Base-by-base conservation (phyloP, 805 yeast species). In the Wickerhamomyces sydowiorum region DNA sequence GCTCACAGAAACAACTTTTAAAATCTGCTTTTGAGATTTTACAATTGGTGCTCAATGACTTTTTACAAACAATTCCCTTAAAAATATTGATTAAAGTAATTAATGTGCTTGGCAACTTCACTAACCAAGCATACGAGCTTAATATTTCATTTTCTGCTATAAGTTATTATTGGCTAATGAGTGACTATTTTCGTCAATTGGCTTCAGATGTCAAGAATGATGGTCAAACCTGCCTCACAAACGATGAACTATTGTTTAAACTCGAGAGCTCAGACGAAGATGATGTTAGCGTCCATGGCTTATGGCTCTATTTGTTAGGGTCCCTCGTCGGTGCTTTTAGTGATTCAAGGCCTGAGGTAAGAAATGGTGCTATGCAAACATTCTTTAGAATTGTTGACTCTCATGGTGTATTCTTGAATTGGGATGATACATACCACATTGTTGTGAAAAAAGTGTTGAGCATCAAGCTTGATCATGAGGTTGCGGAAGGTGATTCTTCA, bases 141-240 rank as follows among this genome's bases (percentile, higher is more conserved):
- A 91, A 91, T 59, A 86, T 88, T 18, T 86, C 97, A 0, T 89
- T 91, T 57, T 86, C 95, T 38, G 82, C 96, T 0, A 85, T 89
- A 8, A 86, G 96, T 51, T 85, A 89, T 50, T 90, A 89, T 55
- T 91, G 98, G 98, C 61, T 85, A 14, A 78, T 93, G 4, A 86
- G 96, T 51, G 98, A 93, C 53, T 79, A 80, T 44, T 62, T 82
- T 33, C 70, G 79, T 38, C 48, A 46, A 5, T 17, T 46, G 13
- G 36, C 40, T 1, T 32, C 43, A 2, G 27, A 7, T 2, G 36
- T 32, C 4, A 21, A 38, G 14, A 39, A 22, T 8, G 39, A 25
- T 29, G 47, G 42, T 40, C 22, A 40, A 25, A 10, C 49, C 60
- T 14, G 38, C 27, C 27, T 47, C 5, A 47, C 51, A 0, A 51